phyloP scores from a whole-genome alignment of 768 basidiomycete genomes.

The Rhizopogon rudus region DNA sequence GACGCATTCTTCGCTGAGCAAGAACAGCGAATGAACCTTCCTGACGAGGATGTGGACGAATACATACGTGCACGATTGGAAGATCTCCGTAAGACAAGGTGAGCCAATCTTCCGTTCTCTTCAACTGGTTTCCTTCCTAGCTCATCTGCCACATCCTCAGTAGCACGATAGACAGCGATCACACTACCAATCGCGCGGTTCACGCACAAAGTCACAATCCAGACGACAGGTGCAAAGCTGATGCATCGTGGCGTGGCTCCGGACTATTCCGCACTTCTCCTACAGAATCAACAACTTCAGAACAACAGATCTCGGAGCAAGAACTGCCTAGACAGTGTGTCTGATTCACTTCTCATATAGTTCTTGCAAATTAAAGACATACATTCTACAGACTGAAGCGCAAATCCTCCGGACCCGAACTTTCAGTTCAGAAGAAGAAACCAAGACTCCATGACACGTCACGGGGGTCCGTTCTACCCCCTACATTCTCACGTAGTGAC shows the following conservation, averaged over 20 bases:
- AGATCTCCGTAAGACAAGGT: conserved; percentile 13
- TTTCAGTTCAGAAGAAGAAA: neutral
- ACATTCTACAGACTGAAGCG: conserved; percentile 7
- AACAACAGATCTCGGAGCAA: neutral
- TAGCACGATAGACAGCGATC: neutral
- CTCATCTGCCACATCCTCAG: neutral
- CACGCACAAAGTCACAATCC: neutral
- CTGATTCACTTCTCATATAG: neutral
- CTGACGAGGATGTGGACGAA: conserved; percentile 47
- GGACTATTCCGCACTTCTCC: neutral
- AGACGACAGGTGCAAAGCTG: neutral
- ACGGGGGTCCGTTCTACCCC: neutral
- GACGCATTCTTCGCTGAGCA: conserved; percentile 52
- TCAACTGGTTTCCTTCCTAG: neutral
- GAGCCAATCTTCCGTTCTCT: neutral
- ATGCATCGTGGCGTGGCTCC: neutral
- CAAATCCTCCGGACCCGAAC: neutral
- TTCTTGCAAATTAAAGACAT: neutral
- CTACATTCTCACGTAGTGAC: conserved; percentile 1
- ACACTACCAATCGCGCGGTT: neutral
- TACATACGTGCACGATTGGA: conserved; percentile 34
- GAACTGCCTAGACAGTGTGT: conserved; percentile 8
- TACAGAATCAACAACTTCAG: neutral
- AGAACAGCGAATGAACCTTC: conserved; percentile 46
- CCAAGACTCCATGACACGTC: neutral